Conservation (phyloP, 139 green algal species). For the Microglena sp. region DNA sequence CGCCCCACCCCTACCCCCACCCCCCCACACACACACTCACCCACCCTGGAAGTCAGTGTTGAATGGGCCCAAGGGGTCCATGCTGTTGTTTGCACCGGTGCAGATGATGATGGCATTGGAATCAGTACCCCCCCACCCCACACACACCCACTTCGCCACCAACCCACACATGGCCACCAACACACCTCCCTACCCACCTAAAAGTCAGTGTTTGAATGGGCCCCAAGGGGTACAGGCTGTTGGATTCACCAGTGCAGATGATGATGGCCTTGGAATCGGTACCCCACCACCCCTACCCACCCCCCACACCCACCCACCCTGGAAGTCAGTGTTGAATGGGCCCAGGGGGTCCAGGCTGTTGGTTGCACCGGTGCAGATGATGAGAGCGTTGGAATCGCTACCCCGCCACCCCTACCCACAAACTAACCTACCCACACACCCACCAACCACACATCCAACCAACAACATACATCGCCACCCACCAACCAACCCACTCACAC, state of each 20-base stretch:
- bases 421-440: too few species aligned
- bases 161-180: not conserved
- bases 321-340: conserved; percentile 50
- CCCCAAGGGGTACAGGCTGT: conserved; percentile 46
- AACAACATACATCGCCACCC: too few species aligned
- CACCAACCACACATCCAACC: too few species aligned
- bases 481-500: too few species aligned
- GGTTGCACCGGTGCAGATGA: conserved; percentile 52
- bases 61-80: conserved; percentile 64
- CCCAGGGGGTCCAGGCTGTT: conserved; percentile 48
- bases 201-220: conserved; percentile 54
- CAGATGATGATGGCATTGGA: conserved; percentile 48
- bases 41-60: conserved; percentile 34
- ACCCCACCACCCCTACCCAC: too few species aligned
- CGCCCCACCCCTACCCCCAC: too few species aligned
- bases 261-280: too few species aligned
- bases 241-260: too few species aligned
- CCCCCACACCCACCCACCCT: too few species aligned
- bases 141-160: not conserved
- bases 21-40: too few species aligned
- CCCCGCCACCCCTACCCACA: too few species aligned
- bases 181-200: not conserved
- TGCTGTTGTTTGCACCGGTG: conserved; percentile 35
- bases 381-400: conserved; percentile 38
- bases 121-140: too few species aligned